These are phyloP conservation scores for Globisporangium apiculatum DNA, from an alignment of 352 stramenopile species.

Conservation along the genomic window DNA sequence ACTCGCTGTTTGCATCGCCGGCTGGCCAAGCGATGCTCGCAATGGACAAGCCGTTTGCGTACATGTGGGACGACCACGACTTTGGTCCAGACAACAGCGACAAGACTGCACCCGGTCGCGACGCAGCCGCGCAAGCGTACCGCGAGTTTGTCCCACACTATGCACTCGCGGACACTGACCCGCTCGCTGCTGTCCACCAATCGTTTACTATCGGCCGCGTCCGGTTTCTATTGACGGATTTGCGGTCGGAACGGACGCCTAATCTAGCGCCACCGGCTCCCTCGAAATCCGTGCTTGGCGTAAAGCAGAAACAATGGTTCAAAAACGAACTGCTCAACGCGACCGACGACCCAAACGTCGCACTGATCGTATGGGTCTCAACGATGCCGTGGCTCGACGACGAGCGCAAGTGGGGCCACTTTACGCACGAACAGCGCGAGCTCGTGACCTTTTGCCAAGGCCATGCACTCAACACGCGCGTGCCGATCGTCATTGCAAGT, in stretches of 20 bases:
- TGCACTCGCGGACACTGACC: neutral
- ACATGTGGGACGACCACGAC: conserved; percentile 91
- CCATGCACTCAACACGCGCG: conserved; percentile 56
- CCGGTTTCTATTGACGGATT: conserved; percentile 79
- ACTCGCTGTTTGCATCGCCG: conserved; percentile 67
- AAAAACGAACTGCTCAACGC: conserved; percentile 67
- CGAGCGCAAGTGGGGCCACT: conserved; percentile 85
- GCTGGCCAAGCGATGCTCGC: conserved; percentile 63
- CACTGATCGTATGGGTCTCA: conserved; percentile 78
- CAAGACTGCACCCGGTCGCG: conserved; percentile 55
- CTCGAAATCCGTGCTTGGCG: conserved; percentile 81
- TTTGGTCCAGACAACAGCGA: conserved; percentile 88
- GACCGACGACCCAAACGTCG: conserved; percentile 41
- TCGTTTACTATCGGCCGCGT: conserved; percentile 82
- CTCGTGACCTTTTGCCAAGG: conserved; percentile 68
- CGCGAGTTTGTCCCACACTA: conserved; percentile 82
- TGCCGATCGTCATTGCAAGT: conserved; percentile 76
- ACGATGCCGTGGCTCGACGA: conserved; percentile 87
- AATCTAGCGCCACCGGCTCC: conserved; percentile 54
- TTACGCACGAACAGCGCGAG: conserved; percentile 69
- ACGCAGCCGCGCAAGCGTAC: conserved; percentile 73
- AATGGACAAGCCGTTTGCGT: conserved; percentile 80
- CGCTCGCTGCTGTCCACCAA: conserved; percentile 50
- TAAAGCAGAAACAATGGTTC: conserved; percentile 84
- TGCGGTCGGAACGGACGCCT: conserved; percentile 65